phyloP scores from a whole-genome alignment of 2,329 filamentous ascomycete genomes.

The Pestalotiopsis sp. region DNA sequence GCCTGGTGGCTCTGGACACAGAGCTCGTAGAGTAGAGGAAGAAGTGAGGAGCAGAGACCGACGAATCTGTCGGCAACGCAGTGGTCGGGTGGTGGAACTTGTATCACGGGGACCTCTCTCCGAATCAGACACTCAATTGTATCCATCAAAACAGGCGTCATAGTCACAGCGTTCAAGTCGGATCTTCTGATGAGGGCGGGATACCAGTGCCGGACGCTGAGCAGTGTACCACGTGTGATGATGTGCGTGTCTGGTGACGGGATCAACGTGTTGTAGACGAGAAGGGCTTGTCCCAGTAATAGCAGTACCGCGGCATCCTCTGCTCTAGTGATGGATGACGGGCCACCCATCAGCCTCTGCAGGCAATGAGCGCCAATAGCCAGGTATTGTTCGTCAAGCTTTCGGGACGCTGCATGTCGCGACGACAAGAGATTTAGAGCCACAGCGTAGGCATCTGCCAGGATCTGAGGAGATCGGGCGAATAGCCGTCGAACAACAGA shows the following conservation, averaged over 20 bases:
- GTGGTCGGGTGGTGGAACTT: conserved; percentile 20
- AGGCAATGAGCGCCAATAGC: conserved; percentile 9
- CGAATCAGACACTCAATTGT: conserved; percentile 31
- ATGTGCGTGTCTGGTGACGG: conserved; percentile 24
- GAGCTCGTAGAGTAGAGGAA: conserved; percentile 34
- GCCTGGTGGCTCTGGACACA: conserved; percentile 26
- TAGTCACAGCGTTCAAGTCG: conserved; percentile 29
- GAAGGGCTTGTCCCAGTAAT: conserved; percentile 16
- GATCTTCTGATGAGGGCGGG: conserved; percentile 24
- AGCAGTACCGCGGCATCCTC: conserved; percentile 16
- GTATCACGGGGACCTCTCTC: conserved; percentile 33
- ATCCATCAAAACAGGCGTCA: conserved; percentile 33
- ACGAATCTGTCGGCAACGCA: conserved; percentile 30
- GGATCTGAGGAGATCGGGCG: conserved; percentile 11
- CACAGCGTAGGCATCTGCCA: conserved; percentile 15
- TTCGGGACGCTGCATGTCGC: conserved; percentile 3
- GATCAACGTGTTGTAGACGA: conserved; percentile 27
- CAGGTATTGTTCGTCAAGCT: conserved; percentile 4
- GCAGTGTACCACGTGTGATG: conserved; percentile 30
- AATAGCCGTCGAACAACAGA: conserved; percentile 12
- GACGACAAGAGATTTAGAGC: conserved; percentile 10
- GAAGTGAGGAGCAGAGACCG: conserved; percentile 30
- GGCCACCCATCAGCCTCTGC: conserved; percentile 5
- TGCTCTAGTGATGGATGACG: conserved; percentile 1
- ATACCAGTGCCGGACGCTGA: conserved; percentile 31